Evolutionary conservation across 257 asterid genomes (phyloP).

Genomic region (Lantana camara): DNA sequence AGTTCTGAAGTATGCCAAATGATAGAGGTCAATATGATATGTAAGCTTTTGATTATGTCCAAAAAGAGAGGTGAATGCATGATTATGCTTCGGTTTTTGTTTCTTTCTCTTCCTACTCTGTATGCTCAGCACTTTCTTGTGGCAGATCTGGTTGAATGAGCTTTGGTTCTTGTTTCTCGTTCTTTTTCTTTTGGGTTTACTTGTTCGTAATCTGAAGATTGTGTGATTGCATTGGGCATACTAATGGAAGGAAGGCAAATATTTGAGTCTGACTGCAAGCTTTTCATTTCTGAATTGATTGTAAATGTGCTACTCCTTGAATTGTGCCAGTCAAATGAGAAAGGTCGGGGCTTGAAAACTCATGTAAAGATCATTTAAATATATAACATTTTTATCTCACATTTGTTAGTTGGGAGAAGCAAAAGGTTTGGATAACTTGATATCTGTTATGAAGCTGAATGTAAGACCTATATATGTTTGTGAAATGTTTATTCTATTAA

Average conservation of each 20-base stretch:
- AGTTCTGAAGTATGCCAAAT: neutral
- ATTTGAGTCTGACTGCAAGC: neutral
- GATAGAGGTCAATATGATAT: neutral
- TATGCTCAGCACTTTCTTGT: too few species aligned
- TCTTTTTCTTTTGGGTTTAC: neutral
- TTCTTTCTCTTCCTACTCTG: too few species aligned
- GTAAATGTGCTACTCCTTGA: neutral
- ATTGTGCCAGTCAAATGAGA: neutral
- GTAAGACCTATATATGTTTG: neutral
- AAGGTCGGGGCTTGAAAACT: neutral
- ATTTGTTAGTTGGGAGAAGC: neutral
- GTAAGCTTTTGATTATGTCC: neutral
- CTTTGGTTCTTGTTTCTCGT: neutral
- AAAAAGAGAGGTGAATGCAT: neutral
- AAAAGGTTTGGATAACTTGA: neutral
- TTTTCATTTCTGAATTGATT: neutral
- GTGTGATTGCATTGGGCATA: neutral
- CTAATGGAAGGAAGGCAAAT: neutral
- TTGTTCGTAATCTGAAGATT: neutral
- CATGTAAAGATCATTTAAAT: neutral
- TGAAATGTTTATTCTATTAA: too few species aligned
- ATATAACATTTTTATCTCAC: neutral
- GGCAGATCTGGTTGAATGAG: too few species aligned
- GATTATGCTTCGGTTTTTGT: too few species aligned
- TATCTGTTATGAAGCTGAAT: neutral